A percentile compares a stretch with the other conserved stretches of the same genome.
These are phyloP conservation scores for Drosera spatulata DNA, from an alignment of 179 eudicot species.

Conservation along the genomic window DNA sequence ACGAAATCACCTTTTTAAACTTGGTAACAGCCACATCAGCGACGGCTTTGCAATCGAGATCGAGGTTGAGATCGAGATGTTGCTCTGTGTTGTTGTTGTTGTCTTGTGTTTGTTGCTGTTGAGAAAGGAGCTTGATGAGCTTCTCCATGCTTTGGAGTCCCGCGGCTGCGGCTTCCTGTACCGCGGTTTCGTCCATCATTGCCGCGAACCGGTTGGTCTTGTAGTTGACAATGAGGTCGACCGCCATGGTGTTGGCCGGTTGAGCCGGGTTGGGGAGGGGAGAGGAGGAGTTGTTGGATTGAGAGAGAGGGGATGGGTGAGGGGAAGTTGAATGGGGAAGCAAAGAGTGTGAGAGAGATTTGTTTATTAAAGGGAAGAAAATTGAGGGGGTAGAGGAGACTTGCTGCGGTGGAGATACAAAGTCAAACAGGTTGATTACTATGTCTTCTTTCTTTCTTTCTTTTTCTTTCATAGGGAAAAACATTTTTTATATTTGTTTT, in stretches of 20 bases:
- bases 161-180: conserved; percentile 37
- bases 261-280: conserved; percentile 8
- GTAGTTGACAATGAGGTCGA: conserved; percentile 28
- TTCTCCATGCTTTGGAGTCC: conserved; percentile 49
- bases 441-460: too few species aligned
- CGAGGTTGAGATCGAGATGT: background rate
- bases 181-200: conserved; percentile 21
- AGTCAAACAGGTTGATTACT: too few species aligned
- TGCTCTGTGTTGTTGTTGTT: background rate
- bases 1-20: conserved; percentile 67
- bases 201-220: conserved; percentile 11
- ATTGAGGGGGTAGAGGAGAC: too few species aligned
- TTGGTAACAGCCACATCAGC: conserved; percentile 62
- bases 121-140: conserved; percentile 27
- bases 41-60: conserved; percentile 36
- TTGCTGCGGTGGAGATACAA: too few species aligned
- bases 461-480: too few species aligned
- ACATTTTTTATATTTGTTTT: too few species aligned
- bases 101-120: background rate
- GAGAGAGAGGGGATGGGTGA: too few species aligned
- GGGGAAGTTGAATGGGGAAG: too few species aligned
- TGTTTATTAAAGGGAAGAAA: too few species aligned
- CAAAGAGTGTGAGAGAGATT: too few species aligned
- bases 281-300: conserved; percentile 10
- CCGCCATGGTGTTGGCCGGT: conserved; percentile 25